Evolutionary conservation across 805 yeast genomes (phyloP).

Genomic region (Torulaspora franciscae): DNA sequence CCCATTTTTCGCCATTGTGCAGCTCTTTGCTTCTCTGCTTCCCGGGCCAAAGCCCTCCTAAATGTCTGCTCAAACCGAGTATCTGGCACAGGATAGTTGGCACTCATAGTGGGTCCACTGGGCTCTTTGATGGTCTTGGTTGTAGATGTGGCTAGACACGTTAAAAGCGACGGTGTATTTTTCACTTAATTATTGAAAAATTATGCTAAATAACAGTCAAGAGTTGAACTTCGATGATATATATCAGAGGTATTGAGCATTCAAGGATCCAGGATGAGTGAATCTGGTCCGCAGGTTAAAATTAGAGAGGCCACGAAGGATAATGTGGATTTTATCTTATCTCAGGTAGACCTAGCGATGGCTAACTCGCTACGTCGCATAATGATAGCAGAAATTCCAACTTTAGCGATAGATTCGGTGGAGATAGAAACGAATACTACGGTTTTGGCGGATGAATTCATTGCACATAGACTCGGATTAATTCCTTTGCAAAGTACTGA

Average conservation of each 20-base stretch:
- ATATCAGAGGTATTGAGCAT: not conserved
- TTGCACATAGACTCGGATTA: slow-evolving; percentile 89
- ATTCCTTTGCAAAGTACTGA: slow-evolving; percentile 83
- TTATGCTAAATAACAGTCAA: not conserved
- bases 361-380: slow-evolving; percentile 90
- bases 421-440: slow-evolving; percentile 91
- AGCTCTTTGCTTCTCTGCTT: slow-evolving; percentile 22
- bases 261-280: slow-evolving; percentile 24
- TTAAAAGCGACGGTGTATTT: slow-evolving; percentile 2
- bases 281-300: slow-evolving; percentile 65
- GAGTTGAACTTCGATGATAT: not conserved
- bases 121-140: not conserved
- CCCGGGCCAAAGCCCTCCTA: slow-evolving; percentile 36
- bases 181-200: slow-evolving; percentile 2
- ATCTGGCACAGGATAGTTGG: slow-evolving; percentile 48
- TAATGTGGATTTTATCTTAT: slow-evolving; percentile 82
- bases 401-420: slow-evolving; percentile 92
- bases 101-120: slow-evolving; percentile 19
- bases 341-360: slow-evolving; percentile 80
- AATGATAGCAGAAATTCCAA: slow-evolving; percentile 95
- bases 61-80: slow-evolving; percentile 63
- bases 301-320: slow-evolving; percentile 83
- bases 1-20: slow-evolving; percentile 16
- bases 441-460: slow-evolving; percentile 93
- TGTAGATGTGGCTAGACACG: not conserved